Evolutionary conservation across 2,329 filamentous ascomycete species (phyloP).

Genomic region (Fusarium chuoi): DNA sequence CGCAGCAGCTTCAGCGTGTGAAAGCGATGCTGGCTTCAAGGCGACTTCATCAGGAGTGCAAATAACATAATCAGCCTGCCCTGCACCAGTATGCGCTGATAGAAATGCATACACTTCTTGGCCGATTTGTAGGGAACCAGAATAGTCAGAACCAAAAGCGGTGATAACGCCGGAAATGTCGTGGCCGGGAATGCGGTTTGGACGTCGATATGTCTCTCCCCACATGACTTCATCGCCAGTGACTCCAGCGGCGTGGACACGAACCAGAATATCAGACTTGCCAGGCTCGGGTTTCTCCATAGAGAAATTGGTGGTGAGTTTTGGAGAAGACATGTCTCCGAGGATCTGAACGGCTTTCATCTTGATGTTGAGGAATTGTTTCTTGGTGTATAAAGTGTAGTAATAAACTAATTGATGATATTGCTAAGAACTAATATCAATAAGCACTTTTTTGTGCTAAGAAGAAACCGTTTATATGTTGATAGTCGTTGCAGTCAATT

Average conservation of each 20-base stretch:
- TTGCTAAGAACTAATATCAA: background rate
- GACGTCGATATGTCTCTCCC: slow-evolving; percentile 47
- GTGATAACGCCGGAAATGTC: slow-evolving; percentile 50
- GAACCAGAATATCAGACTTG: slow-evolving; percentile 43
- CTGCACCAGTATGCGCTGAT: background rate
- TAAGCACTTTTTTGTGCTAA: rapidly evolving
- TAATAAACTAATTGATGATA: background rate
- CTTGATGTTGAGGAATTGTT: background rate
- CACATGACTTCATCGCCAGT: slow-evolving; percentile 50
- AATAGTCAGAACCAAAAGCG: slow-evolving; percentile 26
- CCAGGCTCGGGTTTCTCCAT: slow-evolving; percentile 32
- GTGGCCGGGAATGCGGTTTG: slow-evolving; percentile 48
- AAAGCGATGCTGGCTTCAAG: background rate
- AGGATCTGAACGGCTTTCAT: slow-evolving; percentile 51
- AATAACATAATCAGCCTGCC: slow-evolving; percentile 7
- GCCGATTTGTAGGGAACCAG: background rate
- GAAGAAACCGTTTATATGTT: background rate
- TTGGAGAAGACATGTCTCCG: slow-evolving; percentile 34
- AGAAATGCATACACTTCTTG: slow-evolving; percentile 1
- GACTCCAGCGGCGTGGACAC: slow-evolving; percentile 48
- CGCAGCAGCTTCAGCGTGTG: background rate
- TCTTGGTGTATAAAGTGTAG: rapidly evolving
- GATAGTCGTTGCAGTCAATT: rapidly evolving
- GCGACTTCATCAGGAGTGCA: slow-evolving; percentile 1
- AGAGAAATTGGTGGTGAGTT: slow-evolving; percentile 20